Evolutionary conservation across 306 rosid genomes (phyloP).

Genomic region (Pterocarpus macrocarpus): DNA sequence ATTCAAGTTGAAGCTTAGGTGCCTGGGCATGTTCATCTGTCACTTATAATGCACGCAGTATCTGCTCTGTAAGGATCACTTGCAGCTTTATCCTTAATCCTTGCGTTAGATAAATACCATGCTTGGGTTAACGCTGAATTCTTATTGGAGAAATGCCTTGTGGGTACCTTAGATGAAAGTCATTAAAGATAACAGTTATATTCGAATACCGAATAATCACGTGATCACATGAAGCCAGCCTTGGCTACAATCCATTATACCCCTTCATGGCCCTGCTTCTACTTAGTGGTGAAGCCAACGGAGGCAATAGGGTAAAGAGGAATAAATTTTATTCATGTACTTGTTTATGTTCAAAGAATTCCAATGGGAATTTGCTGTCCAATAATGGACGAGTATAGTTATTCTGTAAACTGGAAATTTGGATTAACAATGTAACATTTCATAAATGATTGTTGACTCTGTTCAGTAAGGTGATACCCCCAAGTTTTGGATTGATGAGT

Average conservation of each 20-base stretch:
- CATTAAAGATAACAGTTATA: conserved; percentile 42
- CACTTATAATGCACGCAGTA: conserved; percentile 5
- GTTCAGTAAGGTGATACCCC: neutral
- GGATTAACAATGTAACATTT: conserved; percentile 33
- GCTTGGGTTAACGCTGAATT: conserved; percentile 96
- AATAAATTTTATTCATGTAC: conserved; percentile 38
- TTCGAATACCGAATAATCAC: conserved; percentile 33
- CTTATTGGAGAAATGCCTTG: conserved; percentile 86
- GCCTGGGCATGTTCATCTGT: conserved; percentile 25
- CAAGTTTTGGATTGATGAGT: neutral
- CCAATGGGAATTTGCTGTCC: conserved; percentile 17
- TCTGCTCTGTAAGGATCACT: conserved; percentile 32
- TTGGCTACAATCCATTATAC: conserved; percentile 27
- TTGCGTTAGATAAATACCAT: conserved; percentile 82
- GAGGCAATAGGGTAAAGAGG: conserved; percentile 26
- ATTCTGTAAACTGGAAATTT: conserved; percentile 35
- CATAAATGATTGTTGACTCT: conserved; percentile 28
- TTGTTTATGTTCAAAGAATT: conserved; percentile 28
- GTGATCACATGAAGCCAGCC: conserved; percentile 30
- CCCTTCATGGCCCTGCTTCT: conserved; percentile 40
- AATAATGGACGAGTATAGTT: conserved; percentile 28
- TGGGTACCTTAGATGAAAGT: conserved; percentile 75
- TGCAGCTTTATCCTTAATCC: conserved; percentile 53
- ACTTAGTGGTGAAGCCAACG: neutral
- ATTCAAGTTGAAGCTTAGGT: conserved; percentile 27